Evolutionary conservation across 2,329 filamentous ascomycete genomes (phyloP).

Genomic region (Exophiala xenobiotica): DNA sequence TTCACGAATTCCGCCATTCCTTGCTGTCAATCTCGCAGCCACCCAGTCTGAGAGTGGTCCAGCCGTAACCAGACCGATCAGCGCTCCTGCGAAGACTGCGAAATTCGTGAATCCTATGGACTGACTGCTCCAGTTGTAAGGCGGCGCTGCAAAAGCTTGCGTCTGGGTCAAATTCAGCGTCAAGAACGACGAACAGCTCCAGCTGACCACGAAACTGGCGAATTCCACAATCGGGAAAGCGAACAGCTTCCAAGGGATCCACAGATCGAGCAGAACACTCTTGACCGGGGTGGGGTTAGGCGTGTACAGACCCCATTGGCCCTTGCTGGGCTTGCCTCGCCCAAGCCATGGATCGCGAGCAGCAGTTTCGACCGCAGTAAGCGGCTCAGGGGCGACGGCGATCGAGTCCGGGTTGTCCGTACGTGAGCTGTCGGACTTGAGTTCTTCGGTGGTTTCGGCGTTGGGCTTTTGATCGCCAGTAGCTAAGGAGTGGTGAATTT

Average conservation of each 20-base stretch:
- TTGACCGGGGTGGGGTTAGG: slow-evolving; percentile 44
- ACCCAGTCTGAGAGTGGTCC: slow-evolving; percentile 59
- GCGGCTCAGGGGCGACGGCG: slow-evolving; percentile 24
- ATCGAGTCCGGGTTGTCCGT: slow-evolving; percentile 4
- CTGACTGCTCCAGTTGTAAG: slow-evolving; percentile 54
- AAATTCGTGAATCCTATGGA: slow-evolving; percentile 59
- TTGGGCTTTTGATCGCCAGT: slow-evolving; percentile 5
- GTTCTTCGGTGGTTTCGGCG: slow-evolving; percentile 7
- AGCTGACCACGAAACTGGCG: slow-evolving; percentile 61
- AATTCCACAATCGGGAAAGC: slow-evolving; percentile 64
- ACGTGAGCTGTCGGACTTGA: slow-evolving; percentile 9
- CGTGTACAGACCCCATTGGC: slow-evolving; percentile 58
- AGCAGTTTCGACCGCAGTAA: slow-evolving; percentile 33
- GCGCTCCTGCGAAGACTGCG: slow-evolving; percentile 53
- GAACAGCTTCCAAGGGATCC: slow-evolving; percentile 63
- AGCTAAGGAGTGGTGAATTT: slow-evolving; percentile 16
- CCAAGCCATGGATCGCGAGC: slow-evolving; percentile 56
- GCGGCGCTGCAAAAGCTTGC: slow-evolving; percentile 55
- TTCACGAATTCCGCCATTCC: slow-evolving; percentile 57
- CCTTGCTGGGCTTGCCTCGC: slow-evolving; percentile 54
- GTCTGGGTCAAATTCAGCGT: slow-evolving; percentile 61
- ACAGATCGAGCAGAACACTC: slow-evolving; percentile 55
- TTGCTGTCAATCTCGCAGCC: slow-evolving; percentile 52
- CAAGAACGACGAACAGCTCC: slow-evolving; percentile 58
- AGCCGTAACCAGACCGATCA: slow-evolving; percentile 56